phyloP scores from a whole-genome alignment of 306 rosid species.

The Cucumis sativus region DNA sequence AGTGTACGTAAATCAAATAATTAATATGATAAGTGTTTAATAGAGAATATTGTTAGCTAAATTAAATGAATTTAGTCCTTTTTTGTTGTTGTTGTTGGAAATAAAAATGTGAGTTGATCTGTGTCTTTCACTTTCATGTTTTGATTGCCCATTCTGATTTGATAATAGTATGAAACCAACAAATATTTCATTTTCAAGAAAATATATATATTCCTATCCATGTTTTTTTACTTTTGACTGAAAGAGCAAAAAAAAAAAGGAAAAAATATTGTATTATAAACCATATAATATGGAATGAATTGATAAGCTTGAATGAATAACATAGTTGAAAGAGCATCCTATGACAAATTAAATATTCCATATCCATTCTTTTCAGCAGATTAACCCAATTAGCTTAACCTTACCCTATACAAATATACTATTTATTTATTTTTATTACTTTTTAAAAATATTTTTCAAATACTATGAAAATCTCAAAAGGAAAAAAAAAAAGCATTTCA shows the following conservation, averaged over 20 bases:
- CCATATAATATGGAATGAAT: background rate
- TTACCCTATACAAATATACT: too few relatives aligned
- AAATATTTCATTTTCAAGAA: slow-evolving; percentile 2
- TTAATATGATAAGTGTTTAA: background rate
- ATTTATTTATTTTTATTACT: too few relatives aligned
- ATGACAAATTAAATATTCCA: background rate
- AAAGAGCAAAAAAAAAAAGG: background rate
- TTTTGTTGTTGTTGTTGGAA: background rate
- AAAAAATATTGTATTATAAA: too few relatives aligned
- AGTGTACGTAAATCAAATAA: background rate
- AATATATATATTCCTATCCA: background rate
- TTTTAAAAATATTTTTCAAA: too few relatives aligned
- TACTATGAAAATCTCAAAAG: too few relatives aligned
- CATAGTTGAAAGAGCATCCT: background rate
- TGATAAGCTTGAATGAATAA: background rate
- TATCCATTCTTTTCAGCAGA: background rate
- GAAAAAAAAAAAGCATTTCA: too few relatives aligned
- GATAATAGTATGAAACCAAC: background rate
- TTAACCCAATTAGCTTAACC: too few relatives aligned
- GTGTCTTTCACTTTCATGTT: background rate
- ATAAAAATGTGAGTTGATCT: background rate
- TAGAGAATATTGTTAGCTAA: background rate
- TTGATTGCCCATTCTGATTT: background rate
- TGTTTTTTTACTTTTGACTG: background rate
- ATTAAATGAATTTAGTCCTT: background rate